Base-by-base conservation (phyloP, 495 filamentous ascomycete species). In the Aspergillus nidulans region DNA sequence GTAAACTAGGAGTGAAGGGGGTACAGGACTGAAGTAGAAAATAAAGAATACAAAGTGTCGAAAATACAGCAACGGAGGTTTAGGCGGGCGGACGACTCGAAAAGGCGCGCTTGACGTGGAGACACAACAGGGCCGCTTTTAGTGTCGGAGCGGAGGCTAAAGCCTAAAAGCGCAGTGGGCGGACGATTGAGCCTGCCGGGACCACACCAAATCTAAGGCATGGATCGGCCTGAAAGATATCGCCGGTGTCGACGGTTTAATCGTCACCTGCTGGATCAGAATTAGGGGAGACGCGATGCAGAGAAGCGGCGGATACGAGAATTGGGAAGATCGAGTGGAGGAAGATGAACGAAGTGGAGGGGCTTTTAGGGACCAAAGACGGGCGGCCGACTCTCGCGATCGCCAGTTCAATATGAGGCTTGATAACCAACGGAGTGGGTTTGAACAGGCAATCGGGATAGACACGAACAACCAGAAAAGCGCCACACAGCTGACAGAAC, bases 131-230 rank as follows among this genome's bases (percentile, higher is more conserved):
- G 54, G 60, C 65, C 65, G 72, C 63, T 74, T 71, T 72, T 70
- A 71, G 71, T 67, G 36, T 66, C 65, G 67, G 70, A 62, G 67
- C 59, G 67, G 65, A 71, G 65, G 67, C 70, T 68, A 71, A 18
- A 39, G 36, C 36, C 36, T 39, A 39, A 39, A 69, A 67, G 71
- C 64, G 61, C 64, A 65, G 57, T 65, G 65, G 66, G 66, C 65
- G 58, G 63, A 49, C 30, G 30, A 34, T 6, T 39, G 45, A 56
- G 59, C 57, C 55, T 56, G 65, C 61, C 56, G 59, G 53, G 52
- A 57, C 61, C 58, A 69, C 61, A 59, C 62, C 62, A 63, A 60
- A 60, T 48, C 56, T 56, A 58, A 60, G 59, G 63, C 71, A 73
- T 74, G 61, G 64, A 69, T 67, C 53, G 60, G 57, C 42, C 62